A percentile compares a stretch with the other conserved stretches of the same genome.
Conservation (phyloP, 1,284 basidiomycete genomes). For the Heimioporus retisporus region DNA sequence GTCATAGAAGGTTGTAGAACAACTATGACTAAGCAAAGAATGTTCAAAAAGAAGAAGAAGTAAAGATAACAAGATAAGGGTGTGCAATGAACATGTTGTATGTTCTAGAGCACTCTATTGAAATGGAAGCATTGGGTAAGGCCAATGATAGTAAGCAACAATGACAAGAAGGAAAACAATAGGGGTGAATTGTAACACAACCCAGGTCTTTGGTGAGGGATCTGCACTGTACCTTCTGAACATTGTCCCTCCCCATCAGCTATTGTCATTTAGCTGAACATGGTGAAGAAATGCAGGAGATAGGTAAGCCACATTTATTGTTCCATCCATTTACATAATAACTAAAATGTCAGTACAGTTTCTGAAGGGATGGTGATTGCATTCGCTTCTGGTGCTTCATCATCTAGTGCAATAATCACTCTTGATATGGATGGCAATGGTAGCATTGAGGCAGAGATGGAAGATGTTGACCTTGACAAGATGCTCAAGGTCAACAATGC, state of each 20-base stretch:
- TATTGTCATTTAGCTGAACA: slow-evolving; percentile 89
- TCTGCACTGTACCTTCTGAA: slow-evolving; percentile 92
- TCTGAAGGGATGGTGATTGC: slow-evolving; percentile 62
- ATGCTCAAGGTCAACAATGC: slow-evolving; percentile 95
- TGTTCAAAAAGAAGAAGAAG: too few relatives aligned
- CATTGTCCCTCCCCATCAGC: slow-evolving; percentile 87
- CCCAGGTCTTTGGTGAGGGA: slow-evolving; percentile 95
- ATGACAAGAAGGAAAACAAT: too few relatives aligned
- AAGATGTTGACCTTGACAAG: slow-evolving; percentile 86
- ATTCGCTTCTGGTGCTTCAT: slow-evolving; percentile 80
- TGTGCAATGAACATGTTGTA: too few relatives aligned
- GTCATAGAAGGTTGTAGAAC: too few relatives aligned
- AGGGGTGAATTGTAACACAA: too few relatives aligned
- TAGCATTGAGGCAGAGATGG: slow-evolving; percentile 77
- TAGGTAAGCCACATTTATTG: slow-evolving; percentile 47
- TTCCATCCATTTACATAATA: slow-evolving; percentile 4
- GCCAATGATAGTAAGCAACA: too few relatives aligned
- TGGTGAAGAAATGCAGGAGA: slow-evolving; percentile 66
- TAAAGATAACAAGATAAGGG: too few relatives aligned
- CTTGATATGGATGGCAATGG: slow-evolving; percentile 66
- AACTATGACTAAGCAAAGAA: too few relatives aligned
- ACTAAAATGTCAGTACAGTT: slow-evolving; percentile 42
- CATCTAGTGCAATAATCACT: slow-evolving; percentile 73
- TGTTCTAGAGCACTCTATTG: too few relatives aligned
- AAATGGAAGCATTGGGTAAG: too few relatives aligned